These are phyloP conservation scores for Chlamydomonas sphaeroides DNA, from an alignment of 139 green algal species.

Conservation along the genomic window DNA sequence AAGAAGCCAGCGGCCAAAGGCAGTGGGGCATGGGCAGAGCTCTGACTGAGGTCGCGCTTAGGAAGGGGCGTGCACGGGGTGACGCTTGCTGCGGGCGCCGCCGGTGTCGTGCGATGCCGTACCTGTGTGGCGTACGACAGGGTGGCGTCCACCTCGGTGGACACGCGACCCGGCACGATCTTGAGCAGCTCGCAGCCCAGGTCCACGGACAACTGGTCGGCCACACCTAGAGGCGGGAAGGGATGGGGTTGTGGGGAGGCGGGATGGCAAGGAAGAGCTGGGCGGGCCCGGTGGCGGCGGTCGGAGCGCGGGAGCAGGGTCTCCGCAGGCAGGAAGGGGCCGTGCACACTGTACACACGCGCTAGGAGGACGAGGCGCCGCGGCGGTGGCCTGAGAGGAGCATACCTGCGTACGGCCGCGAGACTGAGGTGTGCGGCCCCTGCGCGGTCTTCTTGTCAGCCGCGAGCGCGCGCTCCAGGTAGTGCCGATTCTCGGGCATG, in stretches of 20 bases:
- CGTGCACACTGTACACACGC: too few relatives aligned
- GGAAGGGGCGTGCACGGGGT: too few relatives aligned
- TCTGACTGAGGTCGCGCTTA: too few relatives aligned
- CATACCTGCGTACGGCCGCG: slow-evolving; percentile 56
- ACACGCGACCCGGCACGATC: slow-evolving; percentile 83
- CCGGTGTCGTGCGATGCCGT: too few relatives aligned
- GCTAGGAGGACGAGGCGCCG: too few relatives aligned
- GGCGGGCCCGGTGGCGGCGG: background rate
- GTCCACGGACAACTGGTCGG: slow-evolving; percentile 81
- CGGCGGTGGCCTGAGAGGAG: too few relatives aligned
- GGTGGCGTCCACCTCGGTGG: slow-evolving; percentile 82
- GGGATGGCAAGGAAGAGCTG: too few relatives aligned
- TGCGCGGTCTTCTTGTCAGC: slow-evolving; percentile 38
- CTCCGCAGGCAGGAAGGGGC: background rate
- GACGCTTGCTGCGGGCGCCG: too few relatives aligned
- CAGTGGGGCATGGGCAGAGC: too few relatives aligned
- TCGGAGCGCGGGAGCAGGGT: background rate
- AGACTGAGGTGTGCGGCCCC: slow-evolving; percentile 19
- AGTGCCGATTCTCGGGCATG: slow-evolving; percentile 70
- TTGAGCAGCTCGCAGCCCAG: slow-evolving; percentile 82
- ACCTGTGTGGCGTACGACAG: slow-evolving; percentile 72
- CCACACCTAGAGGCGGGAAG: slow-evolving; percentile 65
- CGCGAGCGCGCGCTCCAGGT: slow-evolving; percentile 69
- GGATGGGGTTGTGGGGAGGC: too few relatives aligned
- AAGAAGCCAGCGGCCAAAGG: too few relatives aligned